Evolutionary conservation across 2,329 filamentous ascomycete genomes (phyloP), one percentile per base, ranked within the genome.

Genomic region (Ophiosphaerella korrae): DNA sequence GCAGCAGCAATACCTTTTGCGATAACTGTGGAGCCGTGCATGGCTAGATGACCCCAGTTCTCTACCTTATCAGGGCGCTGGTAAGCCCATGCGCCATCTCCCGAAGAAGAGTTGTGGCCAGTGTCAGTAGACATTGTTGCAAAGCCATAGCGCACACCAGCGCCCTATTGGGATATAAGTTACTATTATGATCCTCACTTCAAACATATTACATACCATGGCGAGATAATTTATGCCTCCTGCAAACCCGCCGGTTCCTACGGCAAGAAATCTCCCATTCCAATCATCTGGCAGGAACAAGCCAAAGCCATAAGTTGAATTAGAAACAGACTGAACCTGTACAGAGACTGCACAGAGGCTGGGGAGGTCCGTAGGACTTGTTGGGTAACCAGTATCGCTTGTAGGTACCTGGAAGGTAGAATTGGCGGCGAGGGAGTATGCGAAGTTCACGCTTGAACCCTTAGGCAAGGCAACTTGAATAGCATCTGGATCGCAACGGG

Each of bases 211-310:
- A 18, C 18, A 18, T 47, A 67, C 80, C 78, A 82, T 81, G 50
- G 80, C 79, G 3, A 74, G 67, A 70, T 74, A 80, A 48, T 79
- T 79, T 47, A 80, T 75, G 11, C 78, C 77, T 32, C 78, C 78
- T 5, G 69, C 73, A 58, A 77, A 79, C 0, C 77, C 78, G 29
- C 77, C 76, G 62, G 79, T 79, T 3, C 78, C 78, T 12, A 77
- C 71, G 0, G 74, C 73, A 7, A 66, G 60, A 41, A 75, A 70
- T 32, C 71, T 55, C 11, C 56, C 54, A 48, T 75, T 76, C 74
- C 74, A 76, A 8, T 59, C 51, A 13, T 75, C 66, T 1, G 72
- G 73, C 11, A 75, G 57, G 49, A 74, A 75, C 4, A 76, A 61
- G 0, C 73, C 74, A 43, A 75, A 72, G n/a, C 66, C 71, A 55